phyloP scores from a whole-genome alignment of 768 basidiomycete genomes.

The Scleroderma citrinum region DNA sequence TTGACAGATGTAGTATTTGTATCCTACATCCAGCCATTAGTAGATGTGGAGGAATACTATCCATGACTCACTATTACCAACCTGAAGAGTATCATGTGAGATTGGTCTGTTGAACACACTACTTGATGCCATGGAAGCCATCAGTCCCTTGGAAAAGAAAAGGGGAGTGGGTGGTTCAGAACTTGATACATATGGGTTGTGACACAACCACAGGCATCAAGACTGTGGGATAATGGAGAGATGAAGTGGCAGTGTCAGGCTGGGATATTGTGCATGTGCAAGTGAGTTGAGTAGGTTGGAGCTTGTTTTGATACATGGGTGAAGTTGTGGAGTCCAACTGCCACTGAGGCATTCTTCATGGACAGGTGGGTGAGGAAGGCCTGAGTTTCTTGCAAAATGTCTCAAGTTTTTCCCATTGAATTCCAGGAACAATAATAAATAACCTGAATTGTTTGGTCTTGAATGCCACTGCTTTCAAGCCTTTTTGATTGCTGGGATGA shows the following conservation, averaged over 20 bases:
- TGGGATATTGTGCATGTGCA: too few relatives aligned
- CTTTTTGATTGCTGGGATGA: neutral
- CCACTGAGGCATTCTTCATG: too few relatives aligned
- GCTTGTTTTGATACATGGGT: too few relatives aligned
- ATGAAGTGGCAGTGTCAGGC: too few relatives aligned
- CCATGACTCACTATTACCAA: neutral
- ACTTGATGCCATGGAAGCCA: neutral
- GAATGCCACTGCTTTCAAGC: neutral
- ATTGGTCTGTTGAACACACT: neutral
- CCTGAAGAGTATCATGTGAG: neutral
- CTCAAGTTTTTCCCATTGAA: slow-evolving; percentile 5
- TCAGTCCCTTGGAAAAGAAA: neutral
- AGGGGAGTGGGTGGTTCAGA: neutral
- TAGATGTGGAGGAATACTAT: too few relatives aligned
- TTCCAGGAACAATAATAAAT: slow-evolving; percentile 2
- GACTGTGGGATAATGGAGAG: neutral
- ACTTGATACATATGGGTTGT: neutral
- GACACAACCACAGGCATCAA: neutral
- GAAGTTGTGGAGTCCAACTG: too few relatives aligned
- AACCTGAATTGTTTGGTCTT: slow-evolving; percentile 2
- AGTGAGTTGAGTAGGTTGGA: too few relatives aligned
- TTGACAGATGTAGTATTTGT: neutral
- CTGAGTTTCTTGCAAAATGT: neutral
- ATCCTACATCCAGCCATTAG: neutral
- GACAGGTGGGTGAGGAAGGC: neutral